Evolutionary conservation across 2,329 filamentous ascomycete species (phyloP).

Genomic region (Monosporascus sp.): DNA sequence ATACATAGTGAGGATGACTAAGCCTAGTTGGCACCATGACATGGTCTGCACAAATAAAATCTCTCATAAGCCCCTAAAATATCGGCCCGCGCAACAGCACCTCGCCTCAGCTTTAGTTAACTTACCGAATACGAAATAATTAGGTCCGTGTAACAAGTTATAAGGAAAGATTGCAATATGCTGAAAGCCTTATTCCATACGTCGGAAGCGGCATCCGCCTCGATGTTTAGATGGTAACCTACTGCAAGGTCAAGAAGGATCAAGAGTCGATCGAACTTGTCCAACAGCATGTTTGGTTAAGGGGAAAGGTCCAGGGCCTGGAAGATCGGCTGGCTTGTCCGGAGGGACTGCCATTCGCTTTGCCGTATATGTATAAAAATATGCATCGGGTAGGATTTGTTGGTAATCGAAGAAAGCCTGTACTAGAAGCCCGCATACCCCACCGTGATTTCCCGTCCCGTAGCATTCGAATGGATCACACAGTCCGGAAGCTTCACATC

Average conservation of each 20-base stretch:
- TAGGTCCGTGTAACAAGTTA: not conserved
- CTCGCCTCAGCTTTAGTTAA: not conserved
- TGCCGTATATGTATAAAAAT: not conserved
- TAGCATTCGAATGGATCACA: too few relatives aligned
- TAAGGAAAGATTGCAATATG: not conserved
- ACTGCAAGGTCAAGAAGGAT: constrained; percentile 1
- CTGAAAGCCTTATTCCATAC: constrained; percentile 2
- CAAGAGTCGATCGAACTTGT: not conserved
- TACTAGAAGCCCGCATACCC: too few relatives aligned
- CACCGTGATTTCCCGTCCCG: too few relatives aligned
- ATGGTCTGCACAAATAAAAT: not conserved
- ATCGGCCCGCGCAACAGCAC: not conserved
- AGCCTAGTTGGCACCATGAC: too few relatives aligned
- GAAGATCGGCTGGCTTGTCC: not conserved
- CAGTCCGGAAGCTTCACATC: too few relatives aligned
- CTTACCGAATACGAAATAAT: not conserved
- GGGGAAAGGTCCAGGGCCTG: not conserved
- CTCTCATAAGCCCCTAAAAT: not conserved
- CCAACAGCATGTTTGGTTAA: not conserved
- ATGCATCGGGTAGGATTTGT: not conserved
- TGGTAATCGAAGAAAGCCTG: too few relatives aligned
- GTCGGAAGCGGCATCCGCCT: not conserved
- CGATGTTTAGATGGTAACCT: not conserved
- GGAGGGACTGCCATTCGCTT: not conserved
- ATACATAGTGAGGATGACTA: too few relatives aligned